Evolutionary conservation across 177 flowering plant species (phyloP), one percentile per base, ranked within the genome.

Genomic region (Vitis hybrid): DNA sequence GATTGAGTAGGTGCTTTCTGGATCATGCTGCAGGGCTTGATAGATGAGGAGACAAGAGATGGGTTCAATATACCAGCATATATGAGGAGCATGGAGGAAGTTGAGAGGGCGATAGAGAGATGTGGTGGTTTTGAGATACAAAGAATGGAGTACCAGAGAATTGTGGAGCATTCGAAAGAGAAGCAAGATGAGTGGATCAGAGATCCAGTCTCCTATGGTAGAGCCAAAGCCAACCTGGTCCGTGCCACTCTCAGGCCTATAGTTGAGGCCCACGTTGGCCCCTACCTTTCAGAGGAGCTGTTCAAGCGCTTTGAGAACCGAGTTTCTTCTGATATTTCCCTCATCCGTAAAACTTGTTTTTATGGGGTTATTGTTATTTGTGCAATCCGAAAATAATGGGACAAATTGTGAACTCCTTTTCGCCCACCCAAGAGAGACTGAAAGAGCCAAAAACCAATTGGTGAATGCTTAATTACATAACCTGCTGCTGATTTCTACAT

Each of bases 61-160:
- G 74, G 69, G 60, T 82, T 82, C 76, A 82, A 80, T 67, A 82
- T 82, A n/a, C 83, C 85, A 1, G 78, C 83, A 12, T 80, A 80
- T 64, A 80, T 82, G 85, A 75, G 83, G 22, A 82, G 78, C 78
- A 62, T 60, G 22, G 79, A 77, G 14, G 85, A 82, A 52, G 83
- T 82, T 1, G 72, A 72, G 74, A 58, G 19, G 18, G 85, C 81
- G 14, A 71, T 82, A 18, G 51, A 67, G 6, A 63, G 60, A 62
- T 77, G 81, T 33, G 71, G 74, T 16, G 83, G 83, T 14, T 82
- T 82, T 58, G 78, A 80, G 78, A 74, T 82, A 16, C 68, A 74
- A 33, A 72, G 66, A 58, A 55, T 78, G 15, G 85, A 78, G 68
- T 82, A 80, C 76, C 70, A 55, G 68, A 71, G 75, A 66, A 74